Base-by-base conservation (phyloP, 1,284 basidiomycete species). In the Sporisorium sorghi region DNA sequence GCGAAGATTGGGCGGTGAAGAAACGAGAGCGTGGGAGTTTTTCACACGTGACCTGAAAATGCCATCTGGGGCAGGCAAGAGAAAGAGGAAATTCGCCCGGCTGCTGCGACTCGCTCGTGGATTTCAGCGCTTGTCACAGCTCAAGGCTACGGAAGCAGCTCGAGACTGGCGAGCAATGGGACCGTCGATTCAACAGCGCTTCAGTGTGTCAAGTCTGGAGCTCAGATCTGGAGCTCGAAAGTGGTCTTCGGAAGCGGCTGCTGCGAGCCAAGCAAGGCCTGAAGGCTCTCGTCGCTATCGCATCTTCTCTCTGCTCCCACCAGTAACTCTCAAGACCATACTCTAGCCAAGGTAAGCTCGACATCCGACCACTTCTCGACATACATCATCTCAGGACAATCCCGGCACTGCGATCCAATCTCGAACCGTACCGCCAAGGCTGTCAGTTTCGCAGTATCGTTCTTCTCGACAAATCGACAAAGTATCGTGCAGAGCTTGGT, bases 261-360 rank as follows among this genome's bases (percentile, higher is more conserved):
- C 55, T 30, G 50, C 43, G 26, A 40, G 43, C 39, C 28, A 55
- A 19, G 19, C 59, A 62, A 63, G 46, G 52, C 49, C 57, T 57
- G 57, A 70, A 64, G 57, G n/a, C 54, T 54, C 52, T 69, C 73
- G 65, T 54, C 69, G 61, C 60, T 44, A 66, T 61, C 68, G 32
- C 58, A 37, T 50, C 73, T 75, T 64, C 57, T 57, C 60, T 73
- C 48, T 65, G 57, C 61, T 62, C 61, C 60, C 65, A 64, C 65
- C 72, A 69, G 72, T 64, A 73, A 73, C 58, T 63, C 62, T 69
- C 69, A 69, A 76, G 69, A 65, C 69, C 62, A 74, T 62, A 74
- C 66, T 70, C 55, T 60, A 63, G 62, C 67, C 58, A 74, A 74
- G 72, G 72, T 74, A 63, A 74, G 72, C 58, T 70, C 48, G 49